Conservation (phyloP, 1,139 yeast genomes). For the Maudiozyma humilis region DNA sequence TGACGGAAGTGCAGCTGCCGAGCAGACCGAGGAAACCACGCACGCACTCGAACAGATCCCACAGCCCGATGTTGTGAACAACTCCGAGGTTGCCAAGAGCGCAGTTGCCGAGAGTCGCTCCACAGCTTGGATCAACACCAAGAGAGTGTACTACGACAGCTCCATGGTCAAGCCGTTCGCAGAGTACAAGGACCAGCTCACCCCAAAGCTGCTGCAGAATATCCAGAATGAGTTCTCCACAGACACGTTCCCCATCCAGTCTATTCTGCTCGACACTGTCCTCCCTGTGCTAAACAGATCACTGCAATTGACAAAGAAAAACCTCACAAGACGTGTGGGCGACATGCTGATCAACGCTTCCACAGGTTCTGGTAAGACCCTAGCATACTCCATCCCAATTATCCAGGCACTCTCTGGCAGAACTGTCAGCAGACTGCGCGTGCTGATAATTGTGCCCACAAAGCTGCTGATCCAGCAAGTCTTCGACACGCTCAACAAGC, state of each 20-base stretch:
- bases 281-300: constrained; percentile 24
- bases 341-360: constrained; percentile 86
- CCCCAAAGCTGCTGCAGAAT: constrained; percentile 21
- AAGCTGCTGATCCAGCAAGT: constrained; percentile 83
- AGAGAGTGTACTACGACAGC: constrained; percentile 31
- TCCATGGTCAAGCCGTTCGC: constrained; percentile 23
- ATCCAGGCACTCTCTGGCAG: constrained; percentile 58
- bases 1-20: constrained; percentile 5
- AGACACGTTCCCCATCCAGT: constrained; percentile 30
- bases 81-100: constrained; percentile 23
- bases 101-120: constrained; percentile 26
- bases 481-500: constrained; percentile 47
- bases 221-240: constrained; percentile 22
- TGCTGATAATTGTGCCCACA: constrained; percentile 81
- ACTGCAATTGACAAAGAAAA: constrained; percentile 18
- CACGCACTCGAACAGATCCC: constrained; percentile 73
- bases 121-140: constrained; percentile 28
- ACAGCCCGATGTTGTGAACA: constrained; percentile 50
- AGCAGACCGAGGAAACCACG: constrained; percentile 19
- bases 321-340: constrained; percentile 42
- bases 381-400: constrained; percentile 81
- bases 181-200: constrained; percentile 16
- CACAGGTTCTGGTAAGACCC: constrained; percentile 94
- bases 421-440: constrained; percentile 65
- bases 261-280: constrained; percentile 23